Conservation (phyloP, 228 moss, liverwort and hornwort genomes). For the Sphagnum fallax region DNA sequence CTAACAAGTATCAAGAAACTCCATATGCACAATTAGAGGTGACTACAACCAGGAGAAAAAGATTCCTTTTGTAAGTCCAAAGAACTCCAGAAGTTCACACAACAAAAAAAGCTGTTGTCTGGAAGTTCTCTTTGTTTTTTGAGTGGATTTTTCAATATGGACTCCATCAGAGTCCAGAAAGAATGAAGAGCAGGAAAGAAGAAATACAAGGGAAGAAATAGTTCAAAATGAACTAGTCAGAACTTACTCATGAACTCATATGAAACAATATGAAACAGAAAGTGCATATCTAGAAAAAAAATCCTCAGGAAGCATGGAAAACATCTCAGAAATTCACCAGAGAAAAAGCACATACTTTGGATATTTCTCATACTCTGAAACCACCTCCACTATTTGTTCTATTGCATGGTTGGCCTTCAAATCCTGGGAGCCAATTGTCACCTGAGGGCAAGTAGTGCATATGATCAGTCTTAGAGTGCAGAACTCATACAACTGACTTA, state of each 20-base stretch:
- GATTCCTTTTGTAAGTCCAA: background rate
- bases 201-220: too few relatives aligned
- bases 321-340: background rate
- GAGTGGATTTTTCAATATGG: too few relatives aligned
- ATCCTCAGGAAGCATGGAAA: background rate
- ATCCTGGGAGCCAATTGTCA: constrained; percentile 93
- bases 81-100: too few relatives aligned
- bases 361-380: constrained; percentile 97
- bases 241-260: too few relatives aligned
- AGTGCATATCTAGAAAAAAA: background rate
- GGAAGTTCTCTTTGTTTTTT: too few relatives aligned
- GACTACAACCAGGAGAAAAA: background rate
- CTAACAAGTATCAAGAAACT: too few relatives aligned
- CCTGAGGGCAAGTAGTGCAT: constrained; percentile 24
- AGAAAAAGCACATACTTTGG: constrained; percentile 56
- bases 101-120: too few relatives aligned
- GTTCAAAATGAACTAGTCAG: too few relatives aligned
- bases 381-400: constrained; percentile 96
- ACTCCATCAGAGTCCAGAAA: too few relatives aligned
- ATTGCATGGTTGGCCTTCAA: constrained; percentile 97
- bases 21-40: background rate
- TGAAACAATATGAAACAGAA: background rate
- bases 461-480: too few relatives aligned
- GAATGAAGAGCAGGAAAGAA: too few relatives aligned
- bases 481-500: too few relatives aligned